A percentile compares a stretch with the other conserved stretches of the same genome.
Evolutionary conservation across 2,329 filamentous ascomycete species (phyloP).

Genomic region (Dryadomyces quercus-mongolicae): DNA sequence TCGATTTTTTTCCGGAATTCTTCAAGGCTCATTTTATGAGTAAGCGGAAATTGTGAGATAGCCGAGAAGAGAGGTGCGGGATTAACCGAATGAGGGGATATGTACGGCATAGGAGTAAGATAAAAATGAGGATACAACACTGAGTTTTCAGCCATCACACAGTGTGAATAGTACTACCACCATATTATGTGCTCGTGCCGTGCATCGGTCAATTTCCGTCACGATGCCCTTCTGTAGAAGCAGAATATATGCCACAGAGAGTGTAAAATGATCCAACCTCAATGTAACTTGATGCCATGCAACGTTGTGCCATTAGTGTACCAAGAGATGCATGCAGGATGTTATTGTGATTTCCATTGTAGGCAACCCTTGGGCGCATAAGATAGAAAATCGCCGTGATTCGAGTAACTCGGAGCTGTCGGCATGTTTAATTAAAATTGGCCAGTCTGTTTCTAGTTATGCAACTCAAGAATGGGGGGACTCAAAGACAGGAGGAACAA

Average conservation of each 20-base stretch:
- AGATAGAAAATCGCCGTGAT: not conserved
- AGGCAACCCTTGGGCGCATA: not conserved
- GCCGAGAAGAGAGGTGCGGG: no score
- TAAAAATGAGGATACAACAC: no score
- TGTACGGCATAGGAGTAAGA: no score
- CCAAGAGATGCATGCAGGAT: not conserved
- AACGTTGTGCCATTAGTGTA: not conserved
- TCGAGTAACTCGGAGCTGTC: not conserved
- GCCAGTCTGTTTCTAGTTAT: not conserved
- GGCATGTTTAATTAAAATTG: not conserved
- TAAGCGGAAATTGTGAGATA: not conserved
- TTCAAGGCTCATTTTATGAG: not conserved
- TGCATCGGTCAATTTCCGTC: no score
- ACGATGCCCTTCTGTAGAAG: no score
- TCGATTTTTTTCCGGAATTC: not conserved
- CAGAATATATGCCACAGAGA: no score
- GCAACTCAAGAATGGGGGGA: not conserved
- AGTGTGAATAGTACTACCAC: no score
- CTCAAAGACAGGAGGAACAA: not conserved
- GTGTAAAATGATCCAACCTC: no score
- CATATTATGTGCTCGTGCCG: no score
- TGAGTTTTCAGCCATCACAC: no score
- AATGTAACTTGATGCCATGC: no score
- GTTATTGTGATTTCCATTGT: not conserved
- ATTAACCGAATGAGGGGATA: no score